Percentiles rank a stretch among this genome's conserved stretches.
Evolutionary conservation across 352 stramenopile species (phyloP).

Genomic region (Globisporangium spinosum): DNA sequence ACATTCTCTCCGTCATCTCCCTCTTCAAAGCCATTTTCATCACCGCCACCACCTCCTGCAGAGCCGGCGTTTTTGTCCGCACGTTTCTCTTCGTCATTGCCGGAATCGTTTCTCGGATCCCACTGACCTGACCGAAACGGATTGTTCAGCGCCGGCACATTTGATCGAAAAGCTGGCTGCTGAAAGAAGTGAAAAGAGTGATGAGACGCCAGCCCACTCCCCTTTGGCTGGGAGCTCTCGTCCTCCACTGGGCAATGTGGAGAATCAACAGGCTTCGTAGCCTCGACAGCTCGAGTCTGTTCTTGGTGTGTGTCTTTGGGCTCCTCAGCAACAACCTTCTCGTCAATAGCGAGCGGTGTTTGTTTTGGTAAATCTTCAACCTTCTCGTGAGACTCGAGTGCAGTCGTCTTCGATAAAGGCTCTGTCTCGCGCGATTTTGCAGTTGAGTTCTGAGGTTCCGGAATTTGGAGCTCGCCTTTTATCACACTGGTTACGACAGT

Average conservation of each 20-base stretch:
- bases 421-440: background rate
- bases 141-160: constrained; percentile 33
- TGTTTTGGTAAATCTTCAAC: background rate
- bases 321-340: background rate
- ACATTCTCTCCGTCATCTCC: constrained; percentile 18
- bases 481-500: background rate
- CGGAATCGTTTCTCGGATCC: constrained; percentile 39
- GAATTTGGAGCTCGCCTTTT: background rate
- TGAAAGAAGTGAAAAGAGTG: constrained; percentile 43
- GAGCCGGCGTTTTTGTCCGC: background rate
- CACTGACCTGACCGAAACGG: constrained; percentile 37
- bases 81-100: constrained; percentile 31
- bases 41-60: background rate
- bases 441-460: background rate
- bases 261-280: background rate
- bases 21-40: background rate
- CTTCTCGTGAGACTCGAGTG: background rate
- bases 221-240: background rate
- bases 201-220: background rate
- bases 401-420: background rate
- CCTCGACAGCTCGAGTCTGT: background rate
- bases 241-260: background rate
- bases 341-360: background rate
- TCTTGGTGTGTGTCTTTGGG: background rate
- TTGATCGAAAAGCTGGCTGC: constrained; percentile 38